Conservation (phyloP, 768 basidiomycete genomes). For the Lactarius psammicola region DNA sequence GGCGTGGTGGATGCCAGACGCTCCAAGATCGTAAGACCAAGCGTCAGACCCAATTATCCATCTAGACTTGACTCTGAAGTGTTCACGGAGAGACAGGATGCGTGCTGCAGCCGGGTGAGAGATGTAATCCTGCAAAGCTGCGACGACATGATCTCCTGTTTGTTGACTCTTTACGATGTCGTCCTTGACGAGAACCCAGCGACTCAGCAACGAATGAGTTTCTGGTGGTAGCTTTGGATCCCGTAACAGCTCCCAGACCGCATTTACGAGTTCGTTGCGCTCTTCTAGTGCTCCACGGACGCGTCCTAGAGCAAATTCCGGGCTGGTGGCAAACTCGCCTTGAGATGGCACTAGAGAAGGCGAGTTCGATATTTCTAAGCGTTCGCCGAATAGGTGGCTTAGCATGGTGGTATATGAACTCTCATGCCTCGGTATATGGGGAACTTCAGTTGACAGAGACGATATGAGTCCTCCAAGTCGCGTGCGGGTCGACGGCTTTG, state of each 20-base stretch:
- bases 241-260: slow-evolving; percentile 65
- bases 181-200: slow-evolving; percentile 79
- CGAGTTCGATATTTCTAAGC: slow-evolving; percentile 84
- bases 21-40: slow-evolving; percentile 96
- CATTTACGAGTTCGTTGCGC: slow-evolving; percentile 61
- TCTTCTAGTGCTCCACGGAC: slow-evolving; percentile 79
- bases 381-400: slow-evolving; percentile 69
- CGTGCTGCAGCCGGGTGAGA: slow-evolving; percentile 48
- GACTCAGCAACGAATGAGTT: slow-evolving; percentile 68
- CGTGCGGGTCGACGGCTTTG: slow-evolving; percentile 44
- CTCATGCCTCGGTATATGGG: slow-evolving; percentile 88
- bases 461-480: slow-evolving; percentile 45
- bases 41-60: slow-evolving; percentile 99
- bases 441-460: slow-evolving; percentile 37
- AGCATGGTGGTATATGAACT: slow-evolving; percentile 89
- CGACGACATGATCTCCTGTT: slow-evolving; percentile 57
- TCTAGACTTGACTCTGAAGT: slow-evolving; percentile 67
- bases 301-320: slow-evolving; percentile 92
- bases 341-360: slow-evolving; percentile 67
- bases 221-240: slow-evolving; percentile 48
- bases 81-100: slow-evolving; percentile 57
- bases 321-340: slow-evolving; percentile 80
- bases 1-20: slow-evolving; percentile 92
- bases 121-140: slow-evolving; percentile 45
- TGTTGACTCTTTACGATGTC: slow-evolving; percentile 59